Conservation (phyloP, 495 filamentous ascomycete genomes). For the Hyphodiscus hymeniophilus region DNA sequence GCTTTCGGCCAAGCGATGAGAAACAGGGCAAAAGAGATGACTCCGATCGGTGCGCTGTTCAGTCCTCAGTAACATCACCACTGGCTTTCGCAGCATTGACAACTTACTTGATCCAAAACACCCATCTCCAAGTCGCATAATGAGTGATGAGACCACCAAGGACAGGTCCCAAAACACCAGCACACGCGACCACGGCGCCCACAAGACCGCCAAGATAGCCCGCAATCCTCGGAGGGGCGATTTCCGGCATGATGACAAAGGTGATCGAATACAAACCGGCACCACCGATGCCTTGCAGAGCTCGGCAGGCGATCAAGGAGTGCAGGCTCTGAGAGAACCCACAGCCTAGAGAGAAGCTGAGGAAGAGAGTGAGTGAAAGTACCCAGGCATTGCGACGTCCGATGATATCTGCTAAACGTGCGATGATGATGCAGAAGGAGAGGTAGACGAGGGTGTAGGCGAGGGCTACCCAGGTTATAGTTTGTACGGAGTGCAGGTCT, state of each 20-base stretch:
- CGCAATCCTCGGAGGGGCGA: constrained; percentile 32
- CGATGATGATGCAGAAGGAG: constrained; percentile 34
- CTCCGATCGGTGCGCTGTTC: constrained; percentile 10
- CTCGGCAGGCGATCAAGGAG: constrained; percentile 36
- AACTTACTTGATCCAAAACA: constrained; percentile 43
- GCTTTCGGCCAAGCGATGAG: constrained; percentile 14
- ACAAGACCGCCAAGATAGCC: constrained; percentile 30
- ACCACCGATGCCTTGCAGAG: constrained; percentile 36
- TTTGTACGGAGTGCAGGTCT: constrained; percentile 16
- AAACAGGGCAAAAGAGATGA: constrained; percentile 12
- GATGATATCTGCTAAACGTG: constrained; percentile 43
- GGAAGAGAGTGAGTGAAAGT: constrained; percentile 40
- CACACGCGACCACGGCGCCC: constrained; percentile 27
- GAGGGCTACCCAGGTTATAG: constrained; percentile 43
- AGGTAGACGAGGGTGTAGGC: constrained; percentile 50
- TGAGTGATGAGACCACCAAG: constrained; percentile 36
- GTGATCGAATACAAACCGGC: constrained; percentile 40
- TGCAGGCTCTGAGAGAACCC: constrained; percentile 35
- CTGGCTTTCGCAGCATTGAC: constrained; percentile 16
- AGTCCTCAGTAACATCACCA: constrained; percentile 3
- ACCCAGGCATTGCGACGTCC: constrained; percentile 41
- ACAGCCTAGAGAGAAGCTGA: constrained; percentile 46
- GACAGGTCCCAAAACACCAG: constrained; percentile 36
- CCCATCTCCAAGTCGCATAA: constrained; percentile 41
- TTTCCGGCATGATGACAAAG: constrained; percentile 43